Base-by-base conservation (phyloP, 2,329 filamentous ascomycete species). In the Trichoderma semiorbis region DNA sequence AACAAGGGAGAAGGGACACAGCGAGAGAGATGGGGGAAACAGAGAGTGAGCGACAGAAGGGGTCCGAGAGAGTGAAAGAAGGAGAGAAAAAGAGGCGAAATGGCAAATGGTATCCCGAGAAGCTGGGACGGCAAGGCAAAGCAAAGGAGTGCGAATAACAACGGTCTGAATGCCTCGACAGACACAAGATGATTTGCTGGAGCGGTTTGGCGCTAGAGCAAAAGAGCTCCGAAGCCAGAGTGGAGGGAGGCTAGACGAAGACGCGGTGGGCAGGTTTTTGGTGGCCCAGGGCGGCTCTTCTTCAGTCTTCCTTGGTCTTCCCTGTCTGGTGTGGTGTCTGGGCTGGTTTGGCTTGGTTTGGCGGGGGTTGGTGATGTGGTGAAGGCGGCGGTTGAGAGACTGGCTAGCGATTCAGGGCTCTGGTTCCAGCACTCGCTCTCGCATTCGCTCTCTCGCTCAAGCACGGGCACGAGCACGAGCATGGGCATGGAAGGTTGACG, bases 181-280 rank as follows among this genome's bases (percentile, higher is more conserved):
- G 55, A 28, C 60, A 57, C 68, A 36, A 47, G 68, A 64, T 63
- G 60, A 63, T 70, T 70, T 70, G 68, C 68, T 70, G 68, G 39
- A n/a, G 26, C 3, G 47, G 26, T 28, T 62, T 57, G 58, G 68
- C 68, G 68, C 68, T 70, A 70, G 32, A 70, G 68, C 60, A 64
- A 70, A 60, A 64, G 43, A 63, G 58, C 60, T 26, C 68, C 58
- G 58, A 70, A 55, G 39, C 30, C 58, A 36, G 34, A 55, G 58
- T 70, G 58, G 67, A 62, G 57, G 58, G 68, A 70, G 43, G 58
- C 68, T 55, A 64, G 58, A 53, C 39, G 58, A 62, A 24, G 50
- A 64, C 60, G 68, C 68, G 60, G 68, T 63, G 60, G 68, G 68
- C 60, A 57, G 68, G 36, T 57, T 32, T 60, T 61, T 70, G 58